Conservation (phyloP, 257 asterid genomes). For the Vinca minor region DNA sequence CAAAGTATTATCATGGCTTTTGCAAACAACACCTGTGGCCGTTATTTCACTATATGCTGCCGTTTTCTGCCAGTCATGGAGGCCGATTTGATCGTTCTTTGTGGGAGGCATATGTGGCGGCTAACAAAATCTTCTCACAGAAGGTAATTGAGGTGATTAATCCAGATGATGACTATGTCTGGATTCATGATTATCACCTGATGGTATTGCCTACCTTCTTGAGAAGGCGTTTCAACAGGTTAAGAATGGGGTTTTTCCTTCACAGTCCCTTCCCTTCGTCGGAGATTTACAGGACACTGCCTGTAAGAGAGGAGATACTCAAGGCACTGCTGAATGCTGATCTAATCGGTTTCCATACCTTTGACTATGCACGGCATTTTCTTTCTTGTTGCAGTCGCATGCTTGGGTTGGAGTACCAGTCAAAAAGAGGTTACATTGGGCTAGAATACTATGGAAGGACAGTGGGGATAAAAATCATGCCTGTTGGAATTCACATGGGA, state of each 20-base stretch:
- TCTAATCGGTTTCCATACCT: slow-evolving; percentile 44
- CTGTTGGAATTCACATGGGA: slow-evolving; percentile 46
- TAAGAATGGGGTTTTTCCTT: slow-evolving; percentile 45
- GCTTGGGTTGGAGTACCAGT: slow-evolving; percentile 42
- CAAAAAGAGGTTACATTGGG: slow-evolving; percentile 48
- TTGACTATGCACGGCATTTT: slow-evolving; percentile 46
- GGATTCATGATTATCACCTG: slow-evolving; percentile 51
- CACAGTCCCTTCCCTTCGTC: slow-evolving; percentile 54
- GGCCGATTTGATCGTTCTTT: slow-evolving; percentile 39
- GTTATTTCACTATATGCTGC: slow-evolving; percentile 46
- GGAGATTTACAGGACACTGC: slow-evolving; percentile 41
- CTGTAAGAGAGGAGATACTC: slow-evolving; percentile 43
- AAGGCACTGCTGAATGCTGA: slow-evolving; percentile 42
- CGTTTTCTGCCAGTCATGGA: slow-evolving; percentile 46
- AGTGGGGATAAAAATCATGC: slow-evolving; percentile 47
- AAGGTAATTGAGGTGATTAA: slow-evolving; percentile 51
- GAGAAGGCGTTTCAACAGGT: slow-evolving; percentile 36
- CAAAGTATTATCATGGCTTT: slow-evolving; percentile 46
- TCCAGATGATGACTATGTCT: slow-evolving; percentile 48
- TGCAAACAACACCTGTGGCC: slow-evolving; percentile 54
- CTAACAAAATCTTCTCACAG: slow-evolving; percentile 44
- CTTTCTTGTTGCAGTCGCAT: slow-evolving; percentile 48
- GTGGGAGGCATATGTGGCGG: slow-evolving; percentile 56
- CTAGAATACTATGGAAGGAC: slow-evolving; percentile 45
- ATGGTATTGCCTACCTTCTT: slow-evolving; percentile 49